Percentiles rank a stretch among this genome's conserved stretches.
Conservation (phyloP, 108 stramenopile species). For the Nannochloropsis oceanica region DNA sequence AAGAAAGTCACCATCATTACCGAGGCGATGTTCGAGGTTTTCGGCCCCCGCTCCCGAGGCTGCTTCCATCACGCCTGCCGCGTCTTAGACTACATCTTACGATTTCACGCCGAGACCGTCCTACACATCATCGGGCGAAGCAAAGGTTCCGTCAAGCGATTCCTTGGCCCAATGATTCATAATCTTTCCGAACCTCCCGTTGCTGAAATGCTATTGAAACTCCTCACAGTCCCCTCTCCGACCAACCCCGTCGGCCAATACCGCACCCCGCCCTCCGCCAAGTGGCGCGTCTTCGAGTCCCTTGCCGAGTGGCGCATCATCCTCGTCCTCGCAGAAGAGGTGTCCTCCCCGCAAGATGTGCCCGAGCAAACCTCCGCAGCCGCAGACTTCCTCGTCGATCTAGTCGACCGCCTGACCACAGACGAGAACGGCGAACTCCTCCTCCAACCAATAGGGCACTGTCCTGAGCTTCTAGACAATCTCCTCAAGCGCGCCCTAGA, state of each 20-base stretch:
- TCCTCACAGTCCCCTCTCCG: slow-evolving; percentile 27
- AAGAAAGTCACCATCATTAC: slow-evolving; percentile 20
- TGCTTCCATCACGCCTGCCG: slow-evolving; percentile 24
- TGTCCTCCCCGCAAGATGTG: slow-evolving; percentile 4
- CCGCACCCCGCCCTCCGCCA: slow-evolving; percentile 7
- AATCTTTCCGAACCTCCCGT: slow-evolving; percentile 27
- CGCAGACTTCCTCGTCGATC: slow-evolving; percentile 22
- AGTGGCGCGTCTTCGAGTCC: slow-evolving; percentile 28
- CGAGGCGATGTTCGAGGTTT: slow-evolving; percentile 19
- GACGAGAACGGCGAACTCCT: slow-evolving; percentile 36
- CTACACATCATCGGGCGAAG: background rate
- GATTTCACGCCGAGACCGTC: slow-evolving; percentile 1
- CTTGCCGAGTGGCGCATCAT: slow-evolving; percentile 36
- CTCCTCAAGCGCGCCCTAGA: slow-evolving; percentile 17
- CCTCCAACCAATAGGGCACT: slow-evolving; percentile 33
- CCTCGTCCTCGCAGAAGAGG: slow-evolving; percentile 15
- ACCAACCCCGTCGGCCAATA: background rate
- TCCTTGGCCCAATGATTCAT: slow-evolving; percentile 25
- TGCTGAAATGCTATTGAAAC: slow-evolving; percentile 27
- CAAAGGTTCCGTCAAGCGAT: slow-evolving; percentile 3
- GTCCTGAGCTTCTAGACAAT: slow-evolving; percentile 26
- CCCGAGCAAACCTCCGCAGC: slow-evolving; percentile 14
- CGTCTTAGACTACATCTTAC: slow-evolving; percentile 21
- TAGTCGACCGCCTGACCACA: slow-evolving; percentile 19
- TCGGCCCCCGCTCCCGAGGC: slow-evolving; percentile 13